Evolutionary conservation across 164 flowering plant species (phyloP), one percentile per base, ranked within the genome.

Genomic region (Macadamia integrifolia): DNA sequence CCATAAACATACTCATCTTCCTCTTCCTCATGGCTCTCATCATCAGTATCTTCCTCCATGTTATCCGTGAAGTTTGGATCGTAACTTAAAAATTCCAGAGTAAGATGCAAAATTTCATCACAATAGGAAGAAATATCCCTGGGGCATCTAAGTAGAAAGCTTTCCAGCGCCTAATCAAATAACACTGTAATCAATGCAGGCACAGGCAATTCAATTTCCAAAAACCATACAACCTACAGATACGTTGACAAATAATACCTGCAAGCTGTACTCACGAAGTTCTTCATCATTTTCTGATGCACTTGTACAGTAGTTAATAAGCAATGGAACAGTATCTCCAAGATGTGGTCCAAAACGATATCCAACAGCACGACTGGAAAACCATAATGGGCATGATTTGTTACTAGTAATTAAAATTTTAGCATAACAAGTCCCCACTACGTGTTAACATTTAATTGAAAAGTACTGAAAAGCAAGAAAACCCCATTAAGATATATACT

Each of bases 31-130:
- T 72, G 81, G 75, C 61, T 81, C 70, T 90, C 98, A 75, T 88
- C 86, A 82, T 95, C 97, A 31, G 90, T 89, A 81, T 95, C 99
- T 78, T 95, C 99, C 69, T 95, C 99, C 99, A 92, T 95, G 79
- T 84, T 87, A 78, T 95, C 98, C 49, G 98, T 92, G 74, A 92
- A 95, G 74, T 95, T 95, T 59, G 99, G 99, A 66, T 95, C 99
- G 75, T 92, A 89, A 69, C 99, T 92, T 58, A 95, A 74, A 78
- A 77, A 95, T 60, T 92, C 98, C 74, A 95, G 71, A 17, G 89
- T 79, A 66, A 95, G 93, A 76, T 85, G 80, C 69, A 92, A 83
- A 71, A 92, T 92, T 74, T 87, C 82, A 76, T 91, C 85, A 78
- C 98, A 90, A 65, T 92, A 89, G 11, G 81, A 68, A 73, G 88